phyloP scores from a whole-genome alignment of 192 early-diverging fungal genomes.

The Entophlyctis helioformis region DNA sequence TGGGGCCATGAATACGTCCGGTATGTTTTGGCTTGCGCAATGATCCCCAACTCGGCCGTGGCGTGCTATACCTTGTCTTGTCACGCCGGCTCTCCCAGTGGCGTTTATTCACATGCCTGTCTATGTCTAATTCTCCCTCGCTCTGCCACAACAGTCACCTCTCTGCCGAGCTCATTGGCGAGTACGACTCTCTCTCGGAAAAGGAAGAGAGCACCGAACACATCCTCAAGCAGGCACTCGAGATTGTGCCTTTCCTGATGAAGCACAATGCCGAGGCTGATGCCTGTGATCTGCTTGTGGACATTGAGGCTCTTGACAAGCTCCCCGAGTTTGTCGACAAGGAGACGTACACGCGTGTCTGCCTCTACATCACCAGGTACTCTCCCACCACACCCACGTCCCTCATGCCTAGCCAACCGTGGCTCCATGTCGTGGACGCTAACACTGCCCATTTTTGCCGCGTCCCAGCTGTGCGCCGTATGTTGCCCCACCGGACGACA shows the following conservation, averaged over 20 bases:
- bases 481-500: slow-evolving; percentile 82
- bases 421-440: too few relatives aligned
- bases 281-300: slow-evolving; percentile 89
- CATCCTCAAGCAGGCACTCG: slow-evolving; percentile 60
- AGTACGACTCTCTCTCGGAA: slow-evolving; percentile 60
- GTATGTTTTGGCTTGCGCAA: too few relatives aligned
- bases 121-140: background rate
- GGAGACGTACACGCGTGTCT: slow-evolving; percentile 87
- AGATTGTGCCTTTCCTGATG: slow-evolving; percentile 90
- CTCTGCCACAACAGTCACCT: slow-evolving; percentile 50
- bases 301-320: slow-evolving; percentile 73
- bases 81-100: background rate
- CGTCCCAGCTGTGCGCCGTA: slow-evolving; percentile 72
- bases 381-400: too few relatives aligned
- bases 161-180: slow-evolving; percentile 77
- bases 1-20: slow-evolving; percentile 99
- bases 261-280: slow-evolving; percentile 97
- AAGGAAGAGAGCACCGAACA: slow-evolving; percentile 51
- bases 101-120: too few relatives aligned
- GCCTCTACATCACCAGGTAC: slow-evolving; percentile 85
- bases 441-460: background rate
- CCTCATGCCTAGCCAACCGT: too few relatives aligned
- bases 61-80: too few relatives aligned
- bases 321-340: slow-evolving; percentile 79
- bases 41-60: too few relatives aligned